Evolutionary conservation across 2,329 filamentous ascomycete genomes (phyloP).

Genomic region (Claviceps pazoutovae): DNA sequence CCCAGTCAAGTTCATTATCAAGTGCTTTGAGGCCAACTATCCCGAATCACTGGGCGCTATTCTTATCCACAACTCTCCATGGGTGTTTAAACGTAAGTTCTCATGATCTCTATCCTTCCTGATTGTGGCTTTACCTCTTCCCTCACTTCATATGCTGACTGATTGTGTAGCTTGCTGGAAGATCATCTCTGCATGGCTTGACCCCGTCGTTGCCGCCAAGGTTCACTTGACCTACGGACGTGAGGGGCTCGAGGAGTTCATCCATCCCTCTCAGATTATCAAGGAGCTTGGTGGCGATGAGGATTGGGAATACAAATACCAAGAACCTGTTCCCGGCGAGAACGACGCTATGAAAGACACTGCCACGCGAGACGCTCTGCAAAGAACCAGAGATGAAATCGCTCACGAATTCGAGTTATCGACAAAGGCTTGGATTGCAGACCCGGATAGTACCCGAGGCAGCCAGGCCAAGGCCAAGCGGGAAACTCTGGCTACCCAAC

Average conservation of each 20-base stretch:
- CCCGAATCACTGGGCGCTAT: slow-evolving; percentile 58
- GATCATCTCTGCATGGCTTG: slow-evolving; percentile 62
- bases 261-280: slow-evolving; percentile 47
- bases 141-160: not conserved
- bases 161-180: slow-evolving; percentile 28
- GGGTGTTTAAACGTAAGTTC: slow-evolving; percentile 42
- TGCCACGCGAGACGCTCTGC: slow-evolving; percentile 31
- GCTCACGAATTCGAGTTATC: slow-evolving; percentile 42
- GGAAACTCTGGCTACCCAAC: slow-evolving; percentile 30
- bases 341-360: slow-evolving; percentile 37
- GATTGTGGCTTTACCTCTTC: not conserved
- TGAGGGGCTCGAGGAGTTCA: slow-evolving; percentile 47
- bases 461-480: slow-evolving; percentile 22
- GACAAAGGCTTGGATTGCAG: slow-evolving; percentile 44
- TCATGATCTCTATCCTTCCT: not conserved
- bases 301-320: slow-evolving; percentile 50
- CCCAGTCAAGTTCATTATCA: slow-evolving; percentile 66
- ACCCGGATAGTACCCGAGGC: slow-evolving; percentile 13
- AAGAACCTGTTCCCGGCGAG: slow-evolving; percentile 45
- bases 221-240: slow-evolving; percentile 53
- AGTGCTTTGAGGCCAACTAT: slow-evolving; percentile 67
- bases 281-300: slow-evolving; percentile 47
- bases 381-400: slow-evolving; percentile 36
- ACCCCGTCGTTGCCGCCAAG: slow-evolving; percentile 60
- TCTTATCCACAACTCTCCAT: slow-evolving; percentile 62